A percentile compares a stretch with the other conserved stretches of the same genome.
Evolutionary conservation across 2,329 filamentous ascomycete genomes (phyloP).

Genomic region (Apiospora rasikravindrae): DNA sequence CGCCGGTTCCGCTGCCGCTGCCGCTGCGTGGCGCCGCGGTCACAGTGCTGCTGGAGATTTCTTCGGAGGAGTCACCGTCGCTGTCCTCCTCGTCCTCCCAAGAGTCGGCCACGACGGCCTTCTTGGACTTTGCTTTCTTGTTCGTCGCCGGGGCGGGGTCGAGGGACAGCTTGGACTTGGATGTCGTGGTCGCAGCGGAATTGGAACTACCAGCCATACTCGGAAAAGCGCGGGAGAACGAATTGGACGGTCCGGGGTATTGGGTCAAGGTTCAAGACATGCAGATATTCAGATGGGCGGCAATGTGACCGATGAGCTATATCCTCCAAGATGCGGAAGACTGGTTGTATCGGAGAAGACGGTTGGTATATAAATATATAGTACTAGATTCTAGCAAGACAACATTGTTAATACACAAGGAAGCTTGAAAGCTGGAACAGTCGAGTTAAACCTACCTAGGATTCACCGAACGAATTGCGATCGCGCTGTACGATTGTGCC

Average conservation of each 20-base stretch:
- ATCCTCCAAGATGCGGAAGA: background rate
- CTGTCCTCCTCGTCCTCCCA: constrained; percentile 74
- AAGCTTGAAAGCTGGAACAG: background rate
- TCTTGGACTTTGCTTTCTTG: constrained; percentile 39
- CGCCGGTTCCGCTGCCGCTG: constrained; percentile 37
- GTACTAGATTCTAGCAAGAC: background rate
- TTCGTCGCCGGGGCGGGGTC: constrained; percentile 27
- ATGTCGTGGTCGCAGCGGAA: constrained; percentile 28
- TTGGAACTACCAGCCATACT: constrained; percentile 19
- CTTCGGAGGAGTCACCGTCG: constrained; percentile 38
- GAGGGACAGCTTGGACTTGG: constrained; percentile 40
- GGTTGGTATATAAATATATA: background rate
- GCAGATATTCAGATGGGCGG: background rate
- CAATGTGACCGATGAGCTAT: background rate
- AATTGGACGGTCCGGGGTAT: background rate
- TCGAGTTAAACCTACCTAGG: background rate
- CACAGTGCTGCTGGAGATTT: constrained; percentile 28
- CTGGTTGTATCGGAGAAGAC: background rate
- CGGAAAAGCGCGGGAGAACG: background rate
- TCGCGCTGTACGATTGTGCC: background rate
- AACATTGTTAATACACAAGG: background rate
- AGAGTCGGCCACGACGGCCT: constrained; percentile 65
- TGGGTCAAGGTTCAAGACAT: background rate
- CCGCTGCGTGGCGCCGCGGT: constrained; percentile 26
- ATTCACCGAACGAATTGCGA: background rate